A percentile compares a stretch with the other conserved stretches of the same genome.
These are phyloP conservation scores for Verticillium longisporum DNA, from an alignment of 2,329 filamentous ascomycete genomes.

Conservation along the genomic window DNA sequence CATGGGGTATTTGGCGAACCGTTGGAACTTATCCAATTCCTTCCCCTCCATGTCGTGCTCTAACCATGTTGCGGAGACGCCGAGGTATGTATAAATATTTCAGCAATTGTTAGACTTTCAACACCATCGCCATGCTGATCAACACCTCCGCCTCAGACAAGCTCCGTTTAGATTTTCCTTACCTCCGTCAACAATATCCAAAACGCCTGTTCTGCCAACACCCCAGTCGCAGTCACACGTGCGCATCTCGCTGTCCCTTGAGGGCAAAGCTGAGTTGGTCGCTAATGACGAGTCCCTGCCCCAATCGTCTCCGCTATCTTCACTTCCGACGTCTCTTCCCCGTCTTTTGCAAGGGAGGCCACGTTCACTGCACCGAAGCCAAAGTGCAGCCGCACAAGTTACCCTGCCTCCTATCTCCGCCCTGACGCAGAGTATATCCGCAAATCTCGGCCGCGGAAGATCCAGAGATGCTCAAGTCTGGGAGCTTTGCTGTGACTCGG, in stretches of 20 bases:
- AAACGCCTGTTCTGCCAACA: slow-evolving; percentile 29
- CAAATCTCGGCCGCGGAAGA: slow-evolving; percentile 57
- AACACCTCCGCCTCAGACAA: slow-evolving; percentile 20
- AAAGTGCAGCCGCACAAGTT: slow-evolving; percentile 56
- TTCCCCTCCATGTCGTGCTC: slow-evolving; percentile 42
- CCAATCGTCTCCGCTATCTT: slow-evolving; percentile 42
- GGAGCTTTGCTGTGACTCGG: slow-evolving; percentile 84
- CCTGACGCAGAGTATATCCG: slow-evolving; percentile 45
- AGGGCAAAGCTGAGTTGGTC: slow-evolving; percentile 85
- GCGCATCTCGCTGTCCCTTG: slow-evolving; percentile 74
- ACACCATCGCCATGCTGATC: slow-evolving; percentile 4
- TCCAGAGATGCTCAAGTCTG: slow-evolving; percentile 84
- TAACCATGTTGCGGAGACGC: slow-evolving; percentile 33
- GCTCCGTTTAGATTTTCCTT: slow-evolving; percentile 34
- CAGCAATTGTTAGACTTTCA: no score
- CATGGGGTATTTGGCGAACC: slow-evolving; percentile 46
- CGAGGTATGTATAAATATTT: slow-evolving; percentile 28
- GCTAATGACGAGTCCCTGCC: slow-evolving; percentile 65
- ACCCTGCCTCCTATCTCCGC: slow-evolving; percentile 51
- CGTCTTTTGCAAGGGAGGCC: slow-evolving; percentile 40
- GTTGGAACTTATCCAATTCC: slow-evolving; percentile 47
- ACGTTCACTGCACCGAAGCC: slow-evolving; percentile 59
- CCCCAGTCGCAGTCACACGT: slow-evolving; percentile 46
- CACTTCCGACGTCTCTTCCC: slow-evolving; percentile 38
- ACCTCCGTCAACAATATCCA: slow-evolving; percentile 16